A percentile compares a stretch with the other conserved stretches of the same genome.
Conservation (phyloP, 179 eudicot species). For the Spergularia azorica region DNA sequence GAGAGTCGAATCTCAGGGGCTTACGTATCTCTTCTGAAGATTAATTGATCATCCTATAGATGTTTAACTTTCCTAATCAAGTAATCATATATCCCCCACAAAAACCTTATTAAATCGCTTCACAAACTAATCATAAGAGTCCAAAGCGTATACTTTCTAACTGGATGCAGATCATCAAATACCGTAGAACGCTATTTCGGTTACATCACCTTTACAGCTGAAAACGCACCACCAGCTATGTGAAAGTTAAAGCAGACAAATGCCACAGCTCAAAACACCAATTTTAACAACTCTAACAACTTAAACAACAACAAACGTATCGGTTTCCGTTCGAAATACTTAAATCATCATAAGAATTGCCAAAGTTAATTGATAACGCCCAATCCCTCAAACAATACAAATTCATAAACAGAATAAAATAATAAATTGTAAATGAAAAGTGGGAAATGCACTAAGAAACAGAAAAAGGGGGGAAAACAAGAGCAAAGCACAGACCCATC, state of each 20-base stretch:
- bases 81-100: background rate
- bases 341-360: background rate
- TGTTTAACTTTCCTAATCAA: background rate
- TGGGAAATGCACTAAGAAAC: background rate
- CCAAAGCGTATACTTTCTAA: no score
- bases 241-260: no score
- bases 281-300: background rate
- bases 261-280: background rate
- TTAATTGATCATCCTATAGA: background rate
- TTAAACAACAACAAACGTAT: background rate
- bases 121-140: no score
- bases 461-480: background rate
- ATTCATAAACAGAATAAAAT: no score
- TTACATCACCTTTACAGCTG: no score
- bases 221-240: no score
- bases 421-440: no score
- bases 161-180: no score
- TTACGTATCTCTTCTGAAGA: background rate
- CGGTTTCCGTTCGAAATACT: background rate
- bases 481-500: slow-evolving; percentile 65
- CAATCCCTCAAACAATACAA: no score
- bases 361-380: background rate
- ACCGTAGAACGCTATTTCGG: no score
- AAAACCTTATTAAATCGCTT: no score
- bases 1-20: background rate